Conservation (phyloP, 306 rosid species). For the Boehmeria nivea region DNA sequence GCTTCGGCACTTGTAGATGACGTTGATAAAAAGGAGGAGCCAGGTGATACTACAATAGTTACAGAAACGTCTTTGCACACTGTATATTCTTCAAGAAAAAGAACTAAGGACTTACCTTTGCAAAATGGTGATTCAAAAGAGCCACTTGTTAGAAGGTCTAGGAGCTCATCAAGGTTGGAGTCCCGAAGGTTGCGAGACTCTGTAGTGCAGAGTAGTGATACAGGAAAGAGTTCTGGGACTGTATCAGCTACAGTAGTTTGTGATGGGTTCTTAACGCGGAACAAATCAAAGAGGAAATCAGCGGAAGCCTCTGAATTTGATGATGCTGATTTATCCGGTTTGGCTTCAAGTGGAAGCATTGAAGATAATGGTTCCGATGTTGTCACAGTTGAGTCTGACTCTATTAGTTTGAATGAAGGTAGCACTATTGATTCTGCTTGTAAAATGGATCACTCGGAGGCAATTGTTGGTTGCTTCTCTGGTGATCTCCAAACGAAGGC, state of each 20-base stretch:
- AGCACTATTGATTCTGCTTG: conserved; percentile 64
- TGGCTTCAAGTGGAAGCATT: conserved; percentile 53
- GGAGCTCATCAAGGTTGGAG: conserved; percentile 58
- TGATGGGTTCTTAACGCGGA: no score
- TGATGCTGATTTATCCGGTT: conserved; percentile 51
- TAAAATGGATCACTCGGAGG: conserved; percentile 49
- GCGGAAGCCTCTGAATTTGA: conserved; percentile 53
- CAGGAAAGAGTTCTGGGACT: no score
- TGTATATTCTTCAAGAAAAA: conserved; percentile 51
- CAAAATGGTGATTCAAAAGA: conserved; percentile 38
- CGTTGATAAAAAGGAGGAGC: conserved; percentile 42
- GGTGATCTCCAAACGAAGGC: conserved; percentile 60
- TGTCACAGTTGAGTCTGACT: conserved; percentile 64
- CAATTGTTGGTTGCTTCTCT: conserved; percentile 47
- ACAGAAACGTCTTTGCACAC: conserved; percentile 41
- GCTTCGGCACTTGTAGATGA: conserved; percentile 38
- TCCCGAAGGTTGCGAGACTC: conserved; percentile 34
- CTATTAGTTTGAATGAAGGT: conserved; percentile 64
- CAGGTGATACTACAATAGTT: conserved; percentile 28
- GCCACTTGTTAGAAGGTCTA: conserved; percentile 45
- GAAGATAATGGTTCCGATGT: conserved; percentile 70
- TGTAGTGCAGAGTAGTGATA: conserved; percentile 31
- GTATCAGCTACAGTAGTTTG: no score
- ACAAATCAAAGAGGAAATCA: conserved; percentile 46
- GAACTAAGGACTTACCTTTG: conserved; percentile 40